Evolutionary conservation across 2,329 filamentous ascomycete species (phyloP), one percentile per base, ranked within the genome.

Genomic region (Gnomoniopsis sp.): DNA sequence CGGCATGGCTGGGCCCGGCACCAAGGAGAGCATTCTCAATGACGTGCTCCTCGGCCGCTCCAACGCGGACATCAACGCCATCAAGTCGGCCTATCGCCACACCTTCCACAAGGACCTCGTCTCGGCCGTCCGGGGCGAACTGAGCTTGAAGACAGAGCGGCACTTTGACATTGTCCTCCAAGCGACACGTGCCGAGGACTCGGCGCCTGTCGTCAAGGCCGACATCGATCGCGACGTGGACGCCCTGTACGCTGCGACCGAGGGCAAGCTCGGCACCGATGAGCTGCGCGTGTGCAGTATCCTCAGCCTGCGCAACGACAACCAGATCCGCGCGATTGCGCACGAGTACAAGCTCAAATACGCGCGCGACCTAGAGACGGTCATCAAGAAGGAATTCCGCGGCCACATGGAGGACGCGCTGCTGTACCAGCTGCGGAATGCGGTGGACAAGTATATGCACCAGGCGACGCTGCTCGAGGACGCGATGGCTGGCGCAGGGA

Each of bases 361-460:
- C 71, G 83, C 86, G 21, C 82, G 82, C 43, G 77, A 84, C 14
- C 79, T 98, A 2, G 87, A 91, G 63, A 82, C 85, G 36, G 87
- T 91, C 52, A 86, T 98, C 66, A 85, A 86, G 62, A 61, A 87
- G 76, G 87, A 95, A 68, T 97, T 97, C 74, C 90, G 88, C 0
- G 93, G 93, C 0, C 93, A 98, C 70, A 97, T 98, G 92, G 81
- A 93, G 71, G 84, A 90, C 17, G 91, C 91, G 0, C 81, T 98
- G 1, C 75, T 95, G 26, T 87, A 86, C 70, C 91, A 96, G 72
- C 77, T 97, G n/a, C 82, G 83, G 12, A 80, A 88, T 14, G 93
- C 90, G 2, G 77, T 84, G 6, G 91, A 97, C 73, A 90, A 88
- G 64, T 91, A 90, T 59, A 88, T 90, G 80, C 88, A 91, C 64